These are phyloP conservation scores for Camellia sinensis DNA, from an alignment of 148 eudicot species.

Conservation along the genomic window DNA sequence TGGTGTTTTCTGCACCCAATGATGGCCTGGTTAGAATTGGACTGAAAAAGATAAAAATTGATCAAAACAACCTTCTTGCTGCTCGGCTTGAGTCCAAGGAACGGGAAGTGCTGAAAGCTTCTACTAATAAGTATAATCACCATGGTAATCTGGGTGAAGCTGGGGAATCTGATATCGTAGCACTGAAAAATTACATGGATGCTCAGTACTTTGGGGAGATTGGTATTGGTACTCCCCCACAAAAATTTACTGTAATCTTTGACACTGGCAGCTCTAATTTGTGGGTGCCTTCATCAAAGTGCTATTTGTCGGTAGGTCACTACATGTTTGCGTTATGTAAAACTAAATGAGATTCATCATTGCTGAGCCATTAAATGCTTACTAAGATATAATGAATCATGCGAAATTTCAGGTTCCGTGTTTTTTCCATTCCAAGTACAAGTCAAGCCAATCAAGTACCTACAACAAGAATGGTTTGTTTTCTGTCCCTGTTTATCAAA, in stretches of 20 bases:
- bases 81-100: conserved; percentile 47
- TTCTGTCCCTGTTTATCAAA: neutral
- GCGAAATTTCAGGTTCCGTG: conserved; percentile 52
- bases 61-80: conserved; percentile 52
- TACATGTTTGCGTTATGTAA: neutral
- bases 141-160: conserved; percentile 33
- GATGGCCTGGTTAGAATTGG: conserved; percentile 75
- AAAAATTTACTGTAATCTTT: conserved; percentile 86
- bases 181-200: conserved; percentile 83
- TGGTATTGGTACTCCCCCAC: conserved; percentile 86
- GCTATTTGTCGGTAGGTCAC: conserved; percentile 71
- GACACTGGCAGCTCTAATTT: conserved; percentile 96
- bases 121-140: conserved; percentile 39
- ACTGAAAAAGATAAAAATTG: conserved; percentile 62
- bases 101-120: conserved; percentile 35
- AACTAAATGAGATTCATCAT: neutral
- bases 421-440: conserved; percentile 67
- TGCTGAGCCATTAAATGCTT: conserved; percentile 5
- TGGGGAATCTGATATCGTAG: conserved; percentile 54
- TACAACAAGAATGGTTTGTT: conserved; percentile 52
- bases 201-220: conserved; percentile 97
- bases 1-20: conserved; percentile 44
- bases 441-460: conserved; percentile 59
- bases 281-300: conserved; percentile 93
- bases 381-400: neutral